Conservation (phyloP, 176 grass and related monocot genomes). For the Triticum monococcum region DNA sequence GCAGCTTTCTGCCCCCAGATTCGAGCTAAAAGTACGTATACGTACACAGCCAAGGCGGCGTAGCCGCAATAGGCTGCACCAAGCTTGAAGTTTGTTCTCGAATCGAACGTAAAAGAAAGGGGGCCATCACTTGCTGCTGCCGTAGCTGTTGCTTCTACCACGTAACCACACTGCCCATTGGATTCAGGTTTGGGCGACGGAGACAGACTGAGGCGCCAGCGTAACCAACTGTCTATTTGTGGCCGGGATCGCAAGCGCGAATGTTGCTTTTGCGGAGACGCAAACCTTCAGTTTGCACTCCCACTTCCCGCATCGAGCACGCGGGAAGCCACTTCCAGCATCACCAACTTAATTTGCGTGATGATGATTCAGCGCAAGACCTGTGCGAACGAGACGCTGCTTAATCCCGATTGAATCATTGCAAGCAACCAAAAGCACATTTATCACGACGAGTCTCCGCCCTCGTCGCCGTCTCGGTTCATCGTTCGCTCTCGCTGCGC, state of each 20-base stretch:
- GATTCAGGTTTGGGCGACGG: not conserved
- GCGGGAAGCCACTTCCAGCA: not conserved
- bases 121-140: not conserved
- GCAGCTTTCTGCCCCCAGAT: not conserved
- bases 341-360: not conserved
- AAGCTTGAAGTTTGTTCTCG: not conserved
- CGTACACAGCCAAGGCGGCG: not conserved
- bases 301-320: not conserved
- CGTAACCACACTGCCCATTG: not conserved
- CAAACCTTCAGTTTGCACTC: not conserved
- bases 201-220: not conserved
- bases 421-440: constrained; percentile 29
- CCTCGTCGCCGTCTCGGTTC: not conserved
- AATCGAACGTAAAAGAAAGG: not conserved
- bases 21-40: not conserved
- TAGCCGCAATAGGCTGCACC: not conserved
- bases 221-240: not conserved
- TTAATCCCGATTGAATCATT: not conserved
- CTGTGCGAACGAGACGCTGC: not conserved
- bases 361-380: not conserved
- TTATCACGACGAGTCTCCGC: constrained; percentile 15
- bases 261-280: not conserved
- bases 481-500: not conserved
- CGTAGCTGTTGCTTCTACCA: not conserved
- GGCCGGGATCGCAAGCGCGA: not conserved